These are phyloP conservation scores for Globisporangium cederbergense DNA, from an alignment of 352 stramenopile genomes.

Conservation along the genomic window DNA sequence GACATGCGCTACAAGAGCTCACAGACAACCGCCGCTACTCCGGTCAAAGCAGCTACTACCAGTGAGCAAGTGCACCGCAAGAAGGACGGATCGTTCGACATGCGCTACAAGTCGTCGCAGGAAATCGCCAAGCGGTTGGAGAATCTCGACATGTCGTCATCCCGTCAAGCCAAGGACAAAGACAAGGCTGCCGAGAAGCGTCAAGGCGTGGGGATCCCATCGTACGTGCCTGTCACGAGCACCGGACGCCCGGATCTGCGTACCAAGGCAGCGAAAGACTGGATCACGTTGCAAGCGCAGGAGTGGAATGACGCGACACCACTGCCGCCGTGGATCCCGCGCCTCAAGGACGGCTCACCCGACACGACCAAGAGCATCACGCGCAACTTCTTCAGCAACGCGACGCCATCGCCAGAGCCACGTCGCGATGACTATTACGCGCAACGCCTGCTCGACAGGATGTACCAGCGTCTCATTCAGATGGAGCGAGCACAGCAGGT, in stretches of 20 bases:
- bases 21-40: neutral
- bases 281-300: neutral
- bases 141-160: neutral
- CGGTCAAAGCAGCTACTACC: too few species aligned
- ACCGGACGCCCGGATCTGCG: neutral
- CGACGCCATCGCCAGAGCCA: neutral
- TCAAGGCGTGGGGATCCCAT: neutral
- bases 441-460: neutral
- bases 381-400: neutral
- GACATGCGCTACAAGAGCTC: neutral
- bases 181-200: neutral
- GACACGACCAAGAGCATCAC: conserved; percentile 1
- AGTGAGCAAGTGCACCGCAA: neutral
- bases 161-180: neutral
- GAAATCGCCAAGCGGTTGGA: neutral
- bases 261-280: neutral
- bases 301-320: neutral
- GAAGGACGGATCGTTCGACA: neutral
- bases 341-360: neutral
- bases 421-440: neutral
- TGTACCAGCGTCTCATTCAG: neutral
- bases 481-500: neutral
- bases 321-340: neutral
- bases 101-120: neutral
- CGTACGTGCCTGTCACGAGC: neutral